These are phyloP conservation scores for Triticum dicoccoides DNA, from an alignment of 176 grass and related monocot species.

Conservation along the genomic window DNA sequence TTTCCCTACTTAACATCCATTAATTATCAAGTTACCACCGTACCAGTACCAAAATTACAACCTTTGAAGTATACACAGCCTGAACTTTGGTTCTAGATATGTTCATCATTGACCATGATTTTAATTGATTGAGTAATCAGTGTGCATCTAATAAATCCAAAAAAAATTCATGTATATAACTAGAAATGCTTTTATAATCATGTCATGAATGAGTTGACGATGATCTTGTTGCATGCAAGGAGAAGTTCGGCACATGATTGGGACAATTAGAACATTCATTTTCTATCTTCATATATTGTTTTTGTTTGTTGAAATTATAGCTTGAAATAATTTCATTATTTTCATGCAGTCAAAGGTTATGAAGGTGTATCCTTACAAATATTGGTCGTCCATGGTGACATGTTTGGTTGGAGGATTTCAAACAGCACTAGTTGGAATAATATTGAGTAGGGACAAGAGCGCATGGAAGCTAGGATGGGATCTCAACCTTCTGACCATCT, in stretches of 20 bases:
- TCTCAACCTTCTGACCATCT: slow-evolving; percentile 42
- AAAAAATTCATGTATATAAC: not conserved
- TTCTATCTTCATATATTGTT: not conserved
- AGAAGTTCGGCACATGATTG: not conserved
- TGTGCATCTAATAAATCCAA: not conserved
- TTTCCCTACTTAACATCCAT: not conserved
- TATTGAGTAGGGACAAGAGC: slow-evolving; percentile 40
- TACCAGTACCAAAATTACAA: not conserved
- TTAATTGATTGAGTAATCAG: not conserved
- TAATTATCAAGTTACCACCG: not conserved
- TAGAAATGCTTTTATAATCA: not conserved
- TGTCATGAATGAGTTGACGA: not conserved
- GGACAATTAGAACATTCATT: not conserved
- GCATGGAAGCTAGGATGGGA: slow-evolving; percentile 57
- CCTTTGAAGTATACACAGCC: not conserved
- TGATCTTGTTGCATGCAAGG: not conserved
- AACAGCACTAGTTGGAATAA: slow-evolving; percentile 38
- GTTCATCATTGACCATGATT: not conserved
- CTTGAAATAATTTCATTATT: not conserved
- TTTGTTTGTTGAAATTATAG: not conserved
- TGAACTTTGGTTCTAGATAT: not conserved
- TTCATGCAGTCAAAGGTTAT: slow-evolving; percentile 43
- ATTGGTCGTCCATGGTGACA: slow-evolving; percentile 56
- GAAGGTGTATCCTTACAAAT: slow-evolving; percentile 66
- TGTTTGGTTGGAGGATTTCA: slow-evolving; percentile 60